Evolutionary conservation across 192 early-diverging fungal species (phyloP), one percentile per base, ranked within the genome.

Genomic region (Mortierella claussenii): DNA sequence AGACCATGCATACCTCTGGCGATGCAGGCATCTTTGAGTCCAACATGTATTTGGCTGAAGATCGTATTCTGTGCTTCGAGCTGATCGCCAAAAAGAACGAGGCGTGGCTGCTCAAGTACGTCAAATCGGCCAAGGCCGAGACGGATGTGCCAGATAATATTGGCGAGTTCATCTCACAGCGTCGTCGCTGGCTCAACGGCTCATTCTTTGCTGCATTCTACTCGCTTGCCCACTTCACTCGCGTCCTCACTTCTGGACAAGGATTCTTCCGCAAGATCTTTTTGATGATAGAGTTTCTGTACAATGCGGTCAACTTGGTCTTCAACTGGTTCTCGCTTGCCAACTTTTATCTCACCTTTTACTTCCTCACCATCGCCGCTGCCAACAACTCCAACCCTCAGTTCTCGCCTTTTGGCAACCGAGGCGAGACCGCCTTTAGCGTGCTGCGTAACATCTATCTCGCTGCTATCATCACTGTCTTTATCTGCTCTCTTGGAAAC

Each of bases 51-150:
- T 80, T 96, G 64, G 91, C 88, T 44, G 86, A 90, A 64, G 95
- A 97, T 80, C 91, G 95, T 71, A 97, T 97, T 60, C 83, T 97
- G 45, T 96, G 95, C 71, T 97, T 96, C 79, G 95, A 97, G 83
- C 73, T 97, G 26, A 90, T 95, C 30, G 89, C 94, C 54, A 96
- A 96, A 81, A 82, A 83, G 63, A 86, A 88, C 51, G 82, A 88
- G 61, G 87, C 88, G 47, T 94, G 88, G 83, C 64, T 95, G 18
- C 86, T 97, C 56, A 87, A 89, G 65, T 97, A 97, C 76, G 95
- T 95, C 66, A 93, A 94, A 33, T 79, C 81, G 18, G 92, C 95
- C 48, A 90, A 92, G 80, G 95, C 95, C n/a, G 89, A 91, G 48
- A 97, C 95, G 30, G 95, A 97, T 71, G 95, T 95, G 10, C 95